Conservation (phyloP, 257 asterid species). For the Ligustrum vulgare region DNA sequence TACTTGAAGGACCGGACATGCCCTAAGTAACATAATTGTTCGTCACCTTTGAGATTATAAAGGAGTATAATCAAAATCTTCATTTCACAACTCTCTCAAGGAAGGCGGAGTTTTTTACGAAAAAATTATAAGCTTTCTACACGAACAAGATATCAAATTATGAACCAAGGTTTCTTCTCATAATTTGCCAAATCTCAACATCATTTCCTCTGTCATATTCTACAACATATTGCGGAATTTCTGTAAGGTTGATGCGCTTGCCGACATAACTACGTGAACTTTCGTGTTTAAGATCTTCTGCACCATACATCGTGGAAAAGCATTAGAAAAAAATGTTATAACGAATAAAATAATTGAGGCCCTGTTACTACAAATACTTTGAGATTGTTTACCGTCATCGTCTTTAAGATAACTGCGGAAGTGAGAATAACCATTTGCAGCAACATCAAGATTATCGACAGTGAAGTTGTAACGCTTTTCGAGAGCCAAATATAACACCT, state of each 20-base stretch:
- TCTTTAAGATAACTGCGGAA: constrained; percentile 56
- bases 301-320: constrained; percentile 19
- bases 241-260: constrained; percentile 46
- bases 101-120: too few species aligned
- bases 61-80: too few species aligned
- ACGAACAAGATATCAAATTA: neutral
- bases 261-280: constrained; percentile 45
- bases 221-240: constrained; percentile 66
- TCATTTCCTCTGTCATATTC: constrained; percentile 73
- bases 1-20: too few species aligned
- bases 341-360: neutral
- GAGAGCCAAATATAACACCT: constrained; percentile 85
- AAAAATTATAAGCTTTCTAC: neutral
- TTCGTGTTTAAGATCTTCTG: constrained; percentile 35
- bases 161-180: constrained; percentile 16
- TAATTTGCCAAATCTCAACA: constrained; percentile 83
- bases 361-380: neutral
- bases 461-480: constrained; percentile 94
- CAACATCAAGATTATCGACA: constrained; percentile 76
- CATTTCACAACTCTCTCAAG: too few species aligned
- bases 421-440: constrained; percentile 85
- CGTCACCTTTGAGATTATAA: too few species aligned
- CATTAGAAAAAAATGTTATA: constrained; percentile 3
- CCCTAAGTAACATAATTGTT: too few species aligned
- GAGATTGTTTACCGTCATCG: constrained; percentile 41